A percentile compares a stretch with the other conserved stretches of the same genome.
These are phyloP conservation scores for Styphnolobium japonicum DNA, from an alignment of 306 rosid species.

Conservation along the genomic window DNA sequence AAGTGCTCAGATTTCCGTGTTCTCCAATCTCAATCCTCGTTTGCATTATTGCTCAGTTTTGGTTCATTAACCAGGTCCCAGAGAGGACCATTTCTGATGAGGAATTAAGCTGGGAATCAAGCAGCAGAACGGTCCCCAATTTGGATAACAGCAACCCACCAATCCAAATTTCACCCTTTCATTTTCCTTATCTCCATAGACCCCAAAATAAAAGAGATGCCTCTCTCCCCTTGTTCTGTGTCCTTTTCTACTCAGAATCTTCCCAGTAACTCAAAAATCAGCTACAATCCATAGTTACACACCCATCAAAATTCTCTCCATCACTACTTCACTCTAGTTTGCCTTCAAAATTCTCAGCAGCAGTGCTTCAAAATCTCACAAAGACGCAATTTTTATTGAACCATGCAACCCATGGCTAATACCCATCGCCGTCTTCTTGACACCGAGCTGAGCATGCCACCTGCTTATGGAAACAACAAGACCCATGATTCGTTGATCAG, in stretches of 20 bases:
- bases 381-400: background rate
- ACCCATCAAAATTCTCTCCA: background rate
- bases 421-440: slow-evolving; percentile 43
- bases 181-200: slow-evolving; percentile 32
- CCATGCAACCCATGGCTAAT: slow-evolving; percentile 4
- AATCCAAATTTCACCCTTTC: slow-evolving; percentile 26
- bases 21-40: slow-evolving; percentile 1
- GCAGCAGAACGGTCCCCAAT: slow-evolving; percentile 44
- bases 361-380: background rate
- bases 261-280: slow-evolving; percentile 22
- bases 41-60: slow-evolving; percentile 14
- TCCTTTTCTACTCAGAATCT: slow-evolving; percentile 49
- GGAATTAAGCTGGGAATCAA: slow-evolving; percentile 36
- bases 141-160: slow-evolving; percentile 39
- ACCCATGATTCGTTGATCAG: slow-evolving; percentile 30
- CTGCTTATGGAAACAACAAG: slow-evolving; percentile 37
- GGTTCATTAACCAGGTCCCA: background rate
- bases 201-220: slow-evolving; percentile 25
- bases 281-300: background rate
- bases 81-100: slow-evolving; percentile 47
- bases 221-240: slow-evolving; percentile 23
- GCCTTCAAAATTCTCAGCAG: background rate
- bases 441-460: slow-evolving; percentile 27
- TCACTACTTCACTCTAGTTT: background rate
- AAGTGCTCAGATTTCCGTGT: background rate